phyloP scores from a whole-genome alignment of 495 filamentous ascomycete genomes.

The Physcia stellaris region DNA sequence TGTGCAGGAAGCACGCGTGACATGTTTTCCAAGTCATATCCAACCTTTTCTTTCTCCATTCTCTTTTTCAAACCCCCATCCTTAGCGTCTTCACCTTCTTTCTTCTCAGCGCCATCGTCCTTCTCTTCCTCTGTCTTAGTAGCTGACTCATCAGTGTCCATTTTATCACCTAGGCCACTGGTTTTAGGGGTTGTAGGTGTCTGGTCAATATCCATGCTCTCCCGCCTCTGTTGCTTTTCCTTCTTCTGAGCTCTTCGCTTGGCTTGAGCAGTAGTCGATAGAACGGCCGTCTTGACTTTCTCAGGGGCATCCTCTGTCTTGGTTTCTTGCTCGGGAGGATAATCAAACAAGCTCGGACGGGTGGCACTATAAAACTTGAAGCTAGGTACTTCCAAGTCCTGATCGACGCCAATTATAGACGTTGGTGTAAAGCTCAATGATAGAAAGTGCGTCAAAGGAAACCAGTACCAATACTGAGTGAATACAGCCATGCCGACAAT shows the following conservation, averaged over 20 bases:
- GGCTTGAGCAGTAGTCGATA: constrained; percentile 93
- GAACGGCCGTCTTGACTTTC: constrained; percentile 87
- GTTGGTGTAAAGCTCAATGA: constrained; percentile 89
- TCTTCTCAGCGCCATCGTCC: constrained; percentile 51
- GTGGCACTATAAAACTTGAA: constrained; percentile 96
- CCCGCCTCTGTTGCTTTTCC: constrained; percentile 54
- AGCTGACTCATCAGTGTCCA: constrained; percentile 73
- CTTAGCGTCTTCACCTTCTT: constrained; percentile 40
- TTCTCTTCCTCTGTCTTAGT: constrained; percentile 50
- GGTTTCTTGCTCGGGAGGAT: constrained; percentile 88
- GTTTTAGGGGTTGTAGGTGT: constrained; percentile 67
- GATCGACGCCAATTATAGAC: constrained; percentile 84
- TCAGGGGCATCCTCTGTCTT: constrained; percentile 88
- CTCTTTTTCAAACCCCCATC: constrained; percentile 59
- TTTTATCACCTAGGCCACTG: constrained; percentile 55
- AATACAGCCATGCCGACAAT: constrained; percentile 98
- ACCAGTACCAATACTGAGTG: constrained; percentile 99
- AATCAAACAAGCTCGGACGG: constrained; percentile 90
- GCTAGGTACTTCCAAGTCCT: constrained; percentile 83
- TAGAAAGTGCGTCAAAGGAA: constrained; percentile 95
- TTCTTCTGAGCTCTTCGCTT: constrained; percentile 76
- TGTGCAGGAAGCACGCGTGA: constrained; percentile 84
- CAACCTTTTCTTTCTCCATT: constrained; percentile 89
- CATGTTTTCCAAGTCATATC: constrained; percentile 95
- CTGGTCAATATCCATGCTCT: constrained; percentile 81